These are phyloP conservation scores for Mimosa pudica DNA, from an alignment of 306 rosid species.

Conservation along the genomic window DNA sequence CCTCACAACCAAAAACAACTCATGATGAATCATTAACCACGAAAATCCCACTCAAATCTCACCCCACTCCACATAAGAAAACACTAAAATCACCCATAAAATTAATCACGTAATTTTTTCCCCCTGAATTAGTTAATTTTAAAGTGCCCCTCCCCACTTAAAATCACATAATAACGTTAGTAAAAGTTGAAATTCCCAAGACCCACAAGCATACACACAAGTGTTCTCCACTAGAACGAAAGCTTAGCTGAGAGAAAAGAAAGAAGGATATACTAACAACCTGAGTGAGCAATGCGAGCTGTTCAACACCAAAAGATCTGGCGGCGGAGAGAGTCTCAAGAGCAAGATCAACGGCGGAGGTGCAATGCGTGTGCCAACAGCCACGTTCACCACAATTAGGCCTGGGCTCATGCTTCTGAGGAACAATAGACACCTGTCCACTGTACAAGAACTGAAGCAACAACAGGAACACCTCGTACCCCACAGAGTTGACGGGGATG, in stretches of 20 bases:
- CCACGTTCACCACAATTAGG: slow-evolving; percentile 90
- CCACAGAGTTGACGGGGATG: slow-evolving; percentile 90
- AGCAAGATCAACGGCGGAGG: slow-evolving; percentile 99
- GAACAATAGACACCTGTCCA: slow-evolving; percentile 73
- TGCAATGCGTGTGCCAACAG: slow-evolving; percentile 99
- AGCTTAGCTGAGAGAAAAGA: slow-evolving; percentile 1
- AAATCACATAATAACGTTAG: slow-evolving; percentile 18
- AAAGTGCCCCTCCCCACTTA: slow-evolving; percentile 32
- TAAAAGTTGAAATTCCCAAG: slow-evolving; percentile 37
- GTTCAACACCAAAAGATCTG: slow-evolving; percentile 94
- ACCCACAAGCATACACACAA: slow-evolving; percentile 45
- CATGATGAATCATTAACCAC: slow-evolving; percentile 21
- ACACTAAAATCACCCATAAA: background rate
- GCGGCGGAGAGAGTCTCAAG: slow-evolving; percentile 96
- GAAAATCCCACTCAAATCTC: slow-evolving; percentile 26
- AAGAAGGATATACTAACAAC: slow-evolving; percentile 33
- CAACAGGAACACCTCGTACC: slow-evolving; percentile 73
- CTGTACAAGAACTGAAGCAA: slow-evolving; percentile 73
- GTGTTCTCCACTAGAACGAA: slow-evolving; percentile 45
- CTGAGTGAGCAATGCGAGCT: slow-evolving; percentile 97
- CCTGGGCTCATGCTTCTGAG: slow-evolving; percentile 79
- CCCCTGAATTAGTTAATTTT: background rate
- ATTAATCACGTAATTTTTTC: background rate
- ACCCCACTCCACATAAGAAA: slow-evolving; percentile 22
- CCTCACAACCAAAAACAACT: slow-evolving; percentile 24